Conservation (phyloP, 768 basidiomycete species). For the Tulasnella sp. region DNA sequence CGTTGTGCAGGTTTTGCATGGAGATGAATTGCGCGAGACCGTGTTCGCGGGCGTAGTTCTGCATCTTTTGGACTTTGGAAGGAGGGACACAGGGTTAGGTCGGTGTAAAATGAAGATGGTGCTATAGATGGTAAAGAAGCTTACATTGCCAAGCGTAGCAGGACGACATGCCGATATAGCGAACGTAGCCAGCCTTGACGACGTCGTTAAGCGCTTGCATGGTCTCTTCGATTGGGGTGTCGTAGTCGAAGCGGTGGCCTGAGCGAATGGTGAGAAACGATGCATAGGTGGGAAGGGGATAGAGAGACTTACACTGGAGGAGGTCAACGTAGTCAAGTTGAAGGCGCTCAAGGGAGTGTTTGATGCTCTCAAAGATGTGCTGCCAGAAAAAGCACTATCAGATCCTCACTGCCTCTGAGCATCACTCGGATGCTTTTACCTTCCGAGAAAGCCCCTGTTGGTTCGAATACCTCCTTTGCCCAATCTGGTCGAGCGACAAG, state of each 20-base stretch:
- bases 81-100: neutral
- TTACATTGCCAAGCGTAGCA: constrained; percentile 27
- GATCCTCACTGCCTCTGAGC: neutral
- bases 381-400: constrained; percentile 22
- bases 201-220: constrained; percentile 45
- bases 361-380: constrained; percentile 34
- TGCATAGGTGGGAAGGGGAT: neutral
- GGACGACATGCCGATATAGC: constrained; percentile 34
- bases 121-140: neutral
- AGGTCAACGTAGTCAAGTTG: constrained; percentile 34
- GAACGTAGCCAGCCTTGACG: constrained; percentile 37
- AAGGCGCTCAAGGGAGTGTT: constrained; percentile 27
- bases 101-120: neutral
- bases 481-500: neutral
- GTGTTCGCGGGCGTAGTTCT: constrained; percentile 5
- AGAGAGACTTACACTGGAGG: constrained; percentile 24
- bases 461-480: constrained; percentile 21
- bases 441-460: constrained; percentile 22
- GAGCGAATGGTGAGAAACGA: neutral
- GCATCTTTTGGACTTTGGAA: constrained; percentile 11
- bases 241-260: constrained; percentile 38
- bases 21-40: neutral
- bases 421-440: constrained; percentile 23
- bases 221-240: constrained; percentile 40
- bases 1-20: constrained; percentile 10